Conservation (phyloP, 257 asterid species). For the Nicotiana tabacum region DNA sequence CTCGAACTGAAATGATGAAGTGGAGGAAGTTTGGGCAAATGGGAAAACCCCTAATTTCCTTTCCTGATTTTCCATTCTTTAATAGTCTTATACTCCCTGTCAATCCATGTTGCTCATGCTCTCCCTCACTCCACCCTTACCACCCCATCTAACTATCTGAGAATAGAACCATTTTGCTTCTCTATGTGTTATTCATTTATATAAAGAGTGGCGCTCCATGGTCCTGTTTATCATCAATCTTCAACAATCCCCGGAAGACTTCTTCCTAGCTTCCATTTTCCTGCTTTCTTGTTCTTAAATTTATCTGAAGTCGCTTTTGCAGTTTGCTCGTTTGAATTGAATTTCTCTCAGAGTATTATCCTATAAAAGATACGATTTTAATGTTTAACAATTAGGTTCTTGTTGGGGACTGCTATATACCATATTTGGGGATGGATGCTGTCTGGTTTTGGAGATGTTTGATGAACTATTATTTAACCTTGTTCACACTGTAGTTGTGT, state of each 20-base stretch:
- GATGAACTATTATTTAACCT: background rate
- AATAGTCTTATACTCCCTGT: background rate
- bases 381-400: background rate
- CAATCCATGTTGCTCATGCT: background rate
- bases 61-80: background rate
- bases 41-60: background rate
- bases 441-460: background rate
- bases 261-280: background rate
- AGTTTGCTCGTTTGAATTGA: background rate
- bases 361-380: background rate
- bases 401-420: background rate
- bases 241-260: background rate
- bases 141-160: background rate
- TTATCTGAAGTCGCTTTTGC: background rate
- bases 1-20: background rate
- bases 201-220: background rate
- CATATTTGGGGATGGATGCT: background rate
- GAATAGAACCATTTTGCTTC: background rate
- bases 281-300: background rate
- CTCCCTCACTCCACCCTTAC: background rate
- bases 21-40: background rate
- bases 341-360: background rate
- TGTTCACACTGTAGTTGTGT: background rate
- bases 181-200: background rate
- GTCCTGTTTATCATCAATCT: background rate